A percentile compares a stretch with the other conserved stretches of the same genome.
These are phyloP conservation scores for Gentiana dahurica DNA, from an alignment of 257 asterid genomes.

Conservation along the genomic window DNA sequence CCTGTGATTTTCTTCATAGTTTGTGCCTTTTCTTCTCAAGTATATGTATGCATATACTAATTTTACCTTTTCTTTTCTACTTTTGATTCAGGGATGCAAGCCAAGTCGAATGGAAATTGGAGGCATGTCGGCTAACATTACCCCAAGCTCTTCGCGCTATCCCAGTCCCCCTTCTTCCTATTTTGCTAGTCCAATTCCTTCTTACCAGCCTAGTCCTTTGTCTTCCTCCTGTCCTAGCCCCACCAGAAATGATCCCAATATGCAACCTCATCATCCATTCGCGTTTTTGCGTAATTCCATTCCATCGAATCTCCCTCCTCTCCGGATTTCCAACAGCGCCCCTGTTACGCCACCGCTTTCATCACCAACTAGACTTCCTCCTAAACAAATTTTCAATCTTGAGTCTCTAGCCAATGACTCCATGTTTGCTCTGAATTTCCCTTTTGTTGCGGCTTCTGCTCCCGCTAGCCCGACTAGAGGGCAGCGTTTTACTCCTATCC, in stretches of 20 bases:
- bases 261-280: conserved; percentile 54
- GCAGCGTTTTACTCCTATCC: conserved; percentile 66
- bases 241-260: conserved; percentile 33
- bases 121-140: conserved; percentile 71
- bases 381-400: conserved; percentile 50
- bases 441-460: conserved; percentile 89
- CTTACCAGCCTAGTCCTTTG: conserved; percentile 84
- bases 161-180: conserved; percentile 98
- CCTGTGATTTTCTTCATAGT: too few relatives aligned
- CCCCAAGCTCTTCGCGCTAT: conserved; percentile 81
- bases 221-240: conserved; percentile 99
- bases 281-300: conserved; percentile 59
- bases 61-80: conserved; percentile 1
- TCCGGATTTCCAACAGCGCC: conserved; percentile 87
- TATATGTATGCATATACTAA: conserved; percentile 3
- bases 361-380: conserved; percentile 69
- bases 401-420: conserved; percentile 70
- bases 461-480: conserved; percentile 86
- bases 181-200: conserved; percentile 86
- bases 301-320: conserved; percentile 68
- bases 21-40: background rate
- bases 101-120: conserved; percentile 81
- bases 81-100: conserved; percentile 64
- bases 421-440: conserved; percentile 75
- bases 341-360: conserved; percentile 96